A percentile compares a stretch with the other conserved stretches of the same genome.
phyloP scores from a whole-genome alignment of 2,329 filamentous ascomycete species.

The Talaromyces sp. region DNA sequence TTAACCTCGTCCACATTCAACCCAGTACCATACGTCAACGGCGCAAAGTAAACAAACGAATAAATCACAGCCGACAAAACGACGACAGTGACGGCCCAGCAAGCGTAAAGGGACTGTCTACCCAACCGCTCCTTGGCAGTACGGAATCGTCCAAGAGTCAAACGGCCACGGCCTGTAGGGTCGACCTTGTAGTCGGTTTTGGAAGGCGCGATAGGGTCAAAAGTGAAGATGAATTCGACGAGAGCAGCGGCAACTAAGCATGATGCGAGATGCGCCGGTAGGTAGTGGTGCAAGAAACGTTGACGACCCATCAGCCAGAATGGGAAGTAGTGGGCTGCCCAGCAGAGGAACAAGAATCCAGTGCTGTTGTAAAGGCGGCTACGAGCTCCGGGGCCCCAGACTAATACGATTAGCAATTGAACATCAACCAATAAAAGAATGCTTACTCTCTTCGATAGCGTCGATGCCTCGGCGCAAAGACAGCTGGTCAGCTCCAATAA shows the following conservation, averaged over 20 bases:
- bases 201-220: conserved; percentile 66
- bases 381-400: conserved; percentile 67
- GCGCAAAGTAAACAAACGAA: conserved; percentile 90
- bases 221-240: conserved; percentile 93
- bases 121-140: conserved; percentile 80
- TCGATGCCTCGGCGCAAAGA: conserved; percentile 90
- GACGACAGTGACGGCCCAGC: conserved; percentile 74
- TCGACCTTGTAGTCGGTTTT: conserved; percentile 39
- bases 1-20: conserved; percentile 74
- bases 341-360: conserved; percentile 97
- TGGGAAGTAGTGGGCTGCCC: conserved; percentile 95
- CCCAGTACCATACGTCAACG: conserved; percentile 91
- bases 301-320: conserved; percentile 99
- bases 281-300: conserved; percentile 95
- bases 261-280: conserved; percentile 90
- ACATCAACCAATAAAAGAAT: neutral
- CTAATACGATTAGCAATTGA: conserved; percentile 24
- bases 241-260: conserved; percentile 85
- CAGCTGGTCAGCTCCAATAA: conserved; percentile 87
- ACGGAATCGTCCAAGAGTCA: conserved; percentile 52
- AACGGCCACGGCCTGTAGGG: conserved; percentile 41
- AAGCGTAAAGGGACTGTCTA: conserved; percentile 69
- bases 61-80: conserved; percentile 67
- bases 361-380: conserved; percentile 97
- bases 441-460: conserved; percentile 87